Evolutionary conservation across 208 protist species (phyloP), one percentile per base, ranked within the genome.

Genomic region (Crithidia mellificae): DNA sequence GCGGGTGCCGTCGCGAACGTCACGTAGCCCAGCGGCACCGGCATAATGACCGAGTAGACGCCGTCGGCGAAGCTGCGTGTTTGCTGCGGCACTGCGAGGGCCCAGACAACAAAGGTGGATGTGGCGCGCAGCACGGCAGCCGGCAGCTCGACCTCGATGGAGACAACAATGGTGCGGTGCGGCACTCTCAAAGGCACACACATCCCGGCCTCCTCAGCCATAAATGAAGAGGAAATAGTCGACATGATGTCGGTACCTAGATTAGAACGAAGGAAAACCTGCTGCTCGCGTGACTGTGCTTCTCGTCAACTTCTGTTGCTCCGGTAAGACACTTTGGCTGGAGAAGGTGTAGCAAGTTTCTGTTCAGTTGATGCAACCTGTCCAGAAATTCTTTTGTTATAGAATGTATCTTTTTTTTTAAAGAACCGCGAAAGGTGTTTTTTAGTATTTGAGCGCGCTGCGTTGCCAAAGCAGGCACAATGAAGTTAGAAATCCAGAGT

Each of bases 21-120:
- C 11, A 73, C 46, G 53, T 39, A 54, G 36, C 56, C 65, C 1
- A 81, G 58, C 9, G 72, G 63, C 25, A 82, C 51, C 11, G 77
- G 72, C 19, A 25, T 5, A 17, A 58, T 43, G 5, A 24, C 63
- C 20, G 50, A 29, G 68, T 80, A 83, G 15, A 62, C 5, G 29
- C 44, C 56, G 46, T 83, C 77, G 2, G 72, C 77, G 30, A 77
- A 69, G 24, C 54, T 61, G 34, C 51, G 61, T n/a, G 27, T 44
- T 12, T 17, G 66, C 51, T 39, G 24, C 22, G 77, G 68, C 0
- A 67, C 39, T 12, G 59, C 63, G n/a, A 56, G 52, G 14, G 72
- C 77, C 77, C 72, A 78, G 25, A 83, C 46, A 5, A 69, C 53
- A 15, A 63, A 58, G 1, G 38, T 25, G 6, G 22, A n/a, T 29